phyloP scores from a whole-genome alignment of 495 filamentous ascomycete genomes.

The Talaromyces stipitatus region DNA sequence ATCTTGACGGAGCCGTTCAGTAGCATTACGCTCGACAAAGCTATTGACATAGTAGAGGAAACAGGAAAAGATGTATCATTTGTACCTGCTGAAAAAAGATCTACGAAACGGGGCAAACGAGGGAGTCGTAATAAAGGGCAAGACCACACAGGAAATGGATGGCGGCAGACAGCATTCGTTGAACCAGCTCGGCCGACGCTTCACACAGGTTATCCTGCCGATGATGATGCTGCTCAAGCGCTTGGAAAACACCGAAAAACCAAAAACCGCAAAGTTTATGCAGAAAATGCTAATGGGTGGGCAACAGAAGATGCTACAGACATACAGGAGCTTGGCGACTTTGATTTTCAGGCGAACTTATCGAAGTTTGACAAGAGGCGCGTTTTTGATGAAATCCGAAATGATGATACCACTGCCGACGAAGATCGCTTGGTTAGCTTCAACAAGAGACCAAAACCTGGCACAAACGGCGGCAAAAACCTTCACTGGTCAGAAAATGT shows the following conservation, averaged over 20 bases:
- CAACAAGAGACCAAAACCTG: slow-evolving; percentile 69
- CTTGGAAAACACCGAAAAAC: slow-evolving; percentile 42
- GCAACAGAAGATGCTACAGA: slow-evolving; percentile 94
- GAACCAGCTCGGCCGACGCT: slow-evolving; percentile 41
- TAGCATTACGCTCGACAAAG: slow-evolving; percentile 26
- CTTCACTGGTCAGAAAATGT: slow-evolving; percentile 89
- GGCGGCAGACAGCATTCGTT: slow-evolving; percentile 77
- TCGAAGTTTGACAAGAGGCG: slow-evolving; percentile 90
- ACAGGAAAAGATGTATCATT: background rate
- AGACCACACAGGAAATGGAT: slow-evolving; percentile 54
- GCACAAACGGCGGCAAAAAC: slow-evolving; percentile 81
- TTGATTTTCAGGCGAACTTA: slow-evolving; percentile 81
- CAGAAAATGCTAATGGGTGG: slow-evolving; percentile 76
- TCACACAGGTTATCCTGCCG: slow-evolving; percentile 12
- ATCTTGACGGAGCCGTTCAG: slow-evolving; percentile 37
- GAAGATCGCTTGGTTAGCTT: slow-evolving; percentile 82
- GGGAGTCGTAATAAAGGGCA: slow-evolving; percentile 25
- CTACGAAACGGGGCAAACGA: slow-evolving; percentile 26
- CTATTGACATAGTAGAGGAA: slow-evolving; percentile 7
- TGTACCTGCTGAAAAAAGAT: slow-evolving; percentile 6
- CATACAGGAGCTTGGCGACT: slow-evolving; percentile 90
- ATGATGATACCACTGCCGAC: slow-evolving; percentile 81
- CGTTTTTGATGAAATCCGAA: slow-evolving; percentile 80
- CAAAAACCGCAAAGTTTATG: slow-evolving; percentile 43
- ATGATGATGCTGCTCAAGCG: slow-evolving; percentile 12